phyloP scores from a whole-genome alignment of 768 basidiomycete species.

The Boletus eberwhitei region DNA sequence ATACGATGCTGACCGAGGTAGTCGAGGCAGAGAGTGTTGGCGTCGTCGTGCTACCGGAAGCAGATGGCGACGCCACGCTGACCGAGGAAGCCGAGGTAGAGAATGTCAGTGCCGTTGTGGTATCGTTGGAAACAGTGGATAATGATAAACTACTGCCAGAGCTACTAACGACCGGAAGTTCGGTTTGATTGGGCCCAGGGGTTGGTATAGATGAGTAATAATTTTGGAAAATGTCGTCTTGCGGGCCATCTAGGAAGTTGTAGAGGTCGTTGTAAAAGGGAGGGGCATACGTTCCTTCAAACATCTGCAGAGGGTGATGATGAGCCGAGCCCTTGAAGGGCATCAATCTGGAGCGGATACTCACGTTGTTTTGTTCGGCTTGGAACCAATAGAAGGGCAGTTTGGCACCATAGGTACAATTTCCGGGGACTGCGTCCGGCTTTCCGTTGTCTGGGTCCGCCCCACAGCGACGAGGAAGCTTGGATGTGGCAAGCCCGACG shows the following conservation, averaged over 20 bases:
- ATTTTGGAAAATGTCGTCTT: constrained; percentile 68
- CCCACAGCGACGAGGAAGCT: constrained; percentile 65
- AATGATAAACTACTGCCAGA: neutral
- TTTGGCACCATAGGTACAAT: constrained; percentile 74
- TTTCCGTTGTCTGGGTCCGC: constrained; percentile 50
- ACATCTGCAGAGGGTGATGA: constrained; percentile 44
- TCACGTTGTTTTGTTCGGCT: constrained; percentile 56
- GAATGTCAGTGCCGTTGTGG: too few relatives aligned
- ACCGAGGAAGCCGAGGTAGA: too few relatives aligned
- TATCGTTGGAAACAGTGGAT: too few relatives aligned
- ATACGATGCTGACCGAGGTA: neutral
- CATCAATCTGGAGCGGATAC: constrained; percentile 10
- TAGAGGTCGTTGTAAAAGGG: constrained; percentile 68
- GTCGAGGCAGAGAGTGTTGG: neutral
- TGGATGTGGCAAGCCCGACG: constrained; percentile 49
- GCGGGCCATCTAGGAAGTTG: constrained; percentile 69
- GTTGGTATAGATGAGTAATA: constrained; percentile 46
- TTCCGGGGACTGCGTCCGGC: constrained; percentile 43
- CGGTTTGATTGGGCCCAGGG: constrained; percentile 39
- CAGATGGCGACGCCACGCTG: too few relatives aligned
- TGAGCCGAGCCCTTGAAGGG: neutral
- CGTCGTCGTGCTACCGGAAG: neutral
- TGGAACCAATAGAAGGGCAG: constrained; percentile 72
- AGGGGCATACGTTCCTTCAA: constrained; percentile 57
- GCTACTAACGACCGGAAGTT: constrained; percentile 17